Evolutionary conservation across 176 grass and related monocot genomes (phyloP).

Genomic region (Chrysopogon serrulatus): DNA sequence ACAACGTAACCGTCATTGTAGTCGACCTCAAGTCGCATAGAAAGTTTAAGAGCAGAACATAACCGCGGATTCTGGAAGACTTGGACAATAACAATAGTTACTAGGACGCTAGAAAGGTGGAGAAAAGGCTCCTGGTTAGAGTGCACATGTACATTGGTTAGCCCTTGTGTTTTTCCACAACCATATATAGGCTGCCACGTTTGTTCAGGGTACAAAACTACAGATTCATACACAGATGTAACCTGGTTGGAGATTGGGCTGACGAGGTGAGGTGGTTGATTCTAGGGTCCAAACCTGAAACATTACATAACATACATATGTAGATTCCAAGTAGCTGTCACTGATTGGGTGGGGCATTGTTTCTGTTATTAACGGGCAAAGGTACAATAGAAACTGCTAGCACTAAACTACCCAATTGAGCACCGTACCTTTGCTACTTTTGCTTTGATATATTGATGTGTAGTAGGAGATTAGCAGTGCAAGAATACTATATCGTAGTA

Average conservation of each 20-base stretch:
- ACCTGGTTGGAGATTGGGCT: background rate
- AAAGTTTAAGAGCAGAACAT: slow-evolving; percentile 69
- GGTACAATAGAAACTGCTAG: background rate
- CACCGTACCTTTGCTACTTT: background rate
- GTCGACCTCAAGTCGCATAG: slow-evolving; percentile 80
- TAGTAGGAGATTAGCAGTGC: background rate
- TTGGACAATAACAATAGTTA: slow-evolving; percentile 1
- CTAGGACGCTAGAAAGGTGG: slow-evolving; percentile 22
- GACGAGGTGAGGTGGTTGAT: background rate
- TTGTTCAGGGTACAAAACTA: slow-evolving; percentile 7
- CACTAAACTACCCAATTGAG: background rate
- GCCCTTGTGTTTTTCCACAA: slow-evolving; percentile 13
- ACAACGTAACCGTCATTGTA: slow-evolving; percentile 75
- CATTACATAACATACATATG: background rate
- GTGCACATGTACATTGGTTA: slow-evolving; percentile 17
- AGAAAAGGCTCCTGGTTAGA: slow-evolving; percentile 19
- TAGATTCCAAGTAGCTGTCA: slow-evolving; percentile 5
- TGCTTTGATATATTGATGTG: background rate
- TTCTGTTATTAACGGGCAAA: background rate
- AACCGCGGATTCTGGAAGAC: slow-evolving; percentile 1
- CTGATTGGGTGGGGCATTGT: slow-evolving; percentile 10
- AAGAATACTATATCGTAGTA: too few species aligned
- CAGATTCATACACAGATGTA: background rate
- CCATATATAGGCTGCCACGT: slow-evolving; percentile 9
- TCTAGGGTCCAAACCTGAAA: slow-evolving; percentile 2